A percentile compares a stretch with the other conserved stretches of the same genome.
phyloP scores from a whole-genome alignment of 169 alveolate species.

The Eimeria mitis region DNA sequence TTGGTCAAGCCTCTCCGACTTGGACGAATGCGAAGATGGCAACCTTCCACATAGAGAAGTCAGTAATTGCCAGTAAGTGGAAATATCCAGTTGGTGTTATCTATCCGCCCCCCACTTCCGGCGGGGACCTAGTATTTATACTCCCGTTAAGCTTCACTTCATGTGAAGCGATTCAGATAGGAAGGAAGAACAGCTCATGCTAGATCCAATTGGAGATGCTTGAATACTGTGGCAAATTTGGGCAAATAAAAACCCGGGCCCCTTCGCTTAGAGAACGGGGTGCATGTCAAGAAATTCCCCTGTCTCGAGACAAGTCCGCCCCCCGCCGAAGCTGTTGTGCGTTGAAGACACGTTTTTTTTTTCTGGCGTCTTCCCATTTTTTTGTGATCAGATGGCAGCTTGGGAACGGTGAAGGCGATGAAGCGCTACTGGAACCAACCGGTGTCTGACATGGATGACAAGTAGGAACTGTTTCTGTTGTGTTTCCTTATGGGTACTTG shows the following conservation, averaged over 20 bases:
- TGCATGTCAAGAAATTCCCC: neutral
- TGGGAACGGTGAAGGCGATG: conserved; percentile 73
- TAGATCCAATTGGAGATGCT: neutral
- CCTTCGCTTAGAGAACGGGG: neutral
- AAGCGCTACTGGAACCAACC: conserved; percentile 78
- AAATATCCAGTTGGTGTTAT: neutral
- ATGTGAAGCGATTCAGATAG: neutral
- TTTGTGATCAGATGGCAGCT: conserved; percentile 53
- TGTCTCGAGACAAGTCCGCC: neutral
- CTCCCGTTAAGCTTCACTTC: neutral
- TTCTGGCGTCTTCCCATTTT: neutral
- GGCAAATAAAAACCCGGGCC: neutral
- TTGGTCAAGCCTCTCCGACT: neutral
- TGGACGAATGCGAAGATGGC: conserved; percentile 56
- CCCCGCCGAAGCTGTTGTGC: neutral
- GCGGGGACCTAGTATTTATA: neutral
- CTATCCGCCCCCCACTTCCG: neutral
- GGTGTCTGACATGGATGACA: conserved; percentile 77
- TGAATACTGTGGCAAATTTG: neutral
- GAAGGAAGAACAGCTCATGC: neutral
- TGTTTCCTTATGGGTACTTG: neutral
- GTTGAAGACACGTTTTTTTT: neutral
- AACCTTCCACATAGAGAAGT: conserved; percentile 71
- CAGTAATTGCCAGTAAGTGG: conserved; percentile 75
- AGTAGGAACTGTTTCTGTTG: conserved; percentile 38